A percentile compares a stretch with the other conserved stretches of the same genome.
Evolutionary conservation across 345 rosid species (phyloP).

Genomic region (Hibiscus syriacus): DNA sequence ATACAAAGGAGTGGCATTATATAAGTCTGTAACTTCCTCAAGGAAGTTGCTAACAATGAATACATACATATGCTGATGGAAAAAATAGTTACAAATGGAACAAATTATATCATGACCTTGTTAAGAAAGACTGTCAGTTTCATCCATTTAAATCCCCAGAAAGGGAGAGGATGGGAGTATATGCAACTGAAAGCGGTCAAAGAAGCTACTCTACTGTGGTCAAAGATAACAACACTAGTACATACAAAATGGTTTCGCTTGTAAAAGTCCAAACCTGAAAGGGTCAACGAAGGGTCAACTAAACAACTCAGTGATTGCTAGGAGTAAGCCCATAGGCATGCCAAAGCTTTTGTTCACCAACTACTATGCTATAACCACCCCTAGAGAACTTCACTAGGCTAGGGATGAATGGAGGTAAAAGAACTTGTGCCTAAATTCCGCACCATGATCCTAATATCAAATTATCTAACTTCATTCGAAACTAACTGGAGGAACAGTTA

Average conservation of each 20-base stretch:
- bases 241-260: background rate
- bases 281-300: background rate
- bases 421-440: background rate
- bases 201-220: background rate
- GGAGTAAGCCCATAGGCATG: background rate
- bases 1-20: background rate
- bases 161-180: background rate
- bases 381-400: background rate
- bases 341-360: background rate
- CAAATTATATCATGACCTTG: background rate
- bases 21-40: background rate
- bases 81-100: background rate
- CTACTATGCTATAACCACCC: background rate
- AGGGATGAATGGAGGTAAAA: background rate
- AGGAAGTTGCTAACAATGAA: background rate
- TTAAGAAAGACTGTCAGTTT: background rate
- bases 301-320: background rate
- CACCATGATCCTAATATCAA: background rate
- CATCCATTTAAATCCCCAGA: background rate
- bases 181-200: background rate
- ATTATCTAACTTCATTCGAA: background rate
- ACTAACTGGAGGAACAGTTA: background rate
- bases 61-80: constrained; percentile 5
- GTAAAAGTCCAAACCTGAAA: background rate
- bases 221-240: background rate